Percentiles rank a stretch among this genome's conserved stretches.
Conservation (phyloP, 768 basidiomycete species). For the Tremella fuciformis region DNA sequence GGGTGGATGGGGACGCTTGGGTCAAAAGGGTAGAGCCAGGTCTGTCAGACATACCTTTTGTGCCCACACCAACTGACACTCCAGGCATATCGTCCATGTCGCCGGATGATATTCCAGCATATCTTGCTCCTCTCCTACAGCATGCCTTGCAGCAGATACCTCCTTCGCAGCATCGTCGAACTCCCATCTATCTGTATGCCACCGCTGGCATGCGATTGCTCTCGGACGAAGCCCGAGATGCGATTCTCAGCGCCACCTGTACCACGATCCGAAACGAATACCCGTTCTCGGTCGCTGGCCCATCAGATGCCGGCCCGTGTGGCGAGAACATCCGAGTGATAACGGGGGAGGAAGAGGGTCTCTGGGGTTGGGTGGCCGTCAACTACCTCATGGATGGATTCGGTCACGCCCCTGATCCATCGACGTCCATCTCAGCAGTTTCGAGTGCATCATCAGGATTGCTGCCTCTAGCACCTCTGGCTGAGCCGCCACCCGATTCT, state of each 20-base stretch:
- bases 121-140: conserved; percentile 75
- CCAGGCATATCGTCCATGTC: conserved; percentile 83
- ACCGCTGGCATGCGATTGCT: conserved; percentile 97
- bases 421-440: conserved; percentile 3
- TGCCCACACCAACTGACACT: conserved; percentile 5
- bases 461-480: conserved; percentile 36
- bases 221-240: conserved; percentile 63
- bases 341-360: conserved; percentile 93
- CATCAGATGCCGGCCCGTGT: conserved; percentile 72
- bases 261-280: conserved; percentile 70
- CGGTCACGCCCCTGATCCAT: conserved; percentile 47
- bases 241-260: conserved; percentile 74
- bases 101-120: conserved; percentile 66
- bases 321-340: conserved; percentile 91
- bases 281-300: conserved; percentile 69
- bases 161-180: conserved; percentile 75
- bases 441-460: conserved; percentile 14
- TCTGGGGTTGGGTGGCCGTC: conserved; percentile 98
- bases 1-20: conserved; percentile 82
- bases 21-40: conserved; percentile 90
- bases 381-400: conserved; percentile 99
- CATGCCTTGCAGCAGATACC: conserved; percentile 82
- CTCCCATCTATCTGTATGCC: conserved; percentile 89
- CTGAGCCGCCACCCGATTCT: conserved; percentile 36
- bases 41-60: conserved; percentile 48